phyloP scores from a whole-genome alignment of 768 basidiomycete genomes.

The Hysterangium stoloniferum region DNA sequence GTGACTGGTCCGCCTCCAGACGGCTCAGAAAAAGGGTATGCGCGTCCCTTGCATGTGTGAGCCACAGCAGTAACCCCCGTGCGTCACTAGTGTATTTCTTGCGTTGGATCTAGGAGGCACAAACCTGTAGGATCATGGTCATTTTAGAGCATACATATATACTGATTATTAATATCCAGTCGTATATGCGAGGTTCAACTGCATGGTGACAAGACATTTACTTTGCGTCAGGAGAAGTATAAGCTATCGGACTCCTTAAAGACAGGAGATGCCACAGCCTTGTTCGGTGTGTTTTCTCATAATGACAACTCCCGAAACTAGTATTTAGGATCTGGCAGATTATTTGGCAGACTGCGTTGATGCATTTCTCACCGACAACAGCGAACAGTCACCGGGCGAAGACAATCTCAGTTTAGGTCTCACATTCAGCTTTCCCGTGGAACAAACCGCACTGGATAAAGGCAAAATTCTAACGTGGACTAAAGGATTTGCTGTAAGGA shows the following conservation, averaged over 20 bases:
- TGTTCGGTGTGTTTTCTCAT: slow-evolving; percentile 60
- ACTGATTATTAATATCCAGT: slow-evolving; percentile 30
- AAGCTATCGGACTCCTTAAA: slow-evolving; percentile 91
- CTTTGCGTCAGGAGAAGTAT: slow-evolving; percentile 91
- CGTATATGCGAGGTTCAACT: slow-evolving; percentile 93
- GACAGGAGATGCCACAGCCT: slow-evolving; percentile 76
- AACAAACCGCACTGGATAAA: slow-evolving; percentile 86
- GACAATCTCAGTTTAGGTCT: slow-evolving; percentile 64
- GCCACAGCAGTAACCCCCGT: not conserved
- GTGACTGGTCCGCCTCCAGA: slow-evolving; percentile 86
- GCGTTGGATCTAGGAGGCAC: slow-evolving; percentile 97
- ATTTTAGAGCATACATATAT: not conserved
- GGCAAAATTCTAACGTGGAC: slow-evolving; percentile 94
- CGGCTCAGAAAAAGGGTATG: slow-evolving; percentile 88
- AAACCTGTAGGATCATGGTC: slow-evolving; percentile 63
- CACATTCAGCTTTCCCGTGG: slow-evolving; percentile 97
- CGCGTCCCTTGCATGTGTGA: not conserved
- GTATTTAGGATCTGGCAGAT: slow-evolving; percentile 45
- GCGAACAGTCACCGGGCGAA: slow-evolving; percentile 28
- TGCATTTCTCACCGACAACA: slow-evolving; percentile 74
- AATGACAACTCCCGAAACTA: slow-evolving; percentile 7
- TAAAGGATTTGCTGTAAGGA: slow-evolving; percentile 90
- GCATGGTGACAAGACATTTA: slow-evolving; percentile 85
- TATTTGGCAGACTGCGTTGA: slow-evolving; percentile 97
- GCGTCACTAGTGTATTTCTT: slow-evolving; percentile 69